Conservation (phyloP, 768 basidiomycete species). For the Lactarius sp. region DNA sequence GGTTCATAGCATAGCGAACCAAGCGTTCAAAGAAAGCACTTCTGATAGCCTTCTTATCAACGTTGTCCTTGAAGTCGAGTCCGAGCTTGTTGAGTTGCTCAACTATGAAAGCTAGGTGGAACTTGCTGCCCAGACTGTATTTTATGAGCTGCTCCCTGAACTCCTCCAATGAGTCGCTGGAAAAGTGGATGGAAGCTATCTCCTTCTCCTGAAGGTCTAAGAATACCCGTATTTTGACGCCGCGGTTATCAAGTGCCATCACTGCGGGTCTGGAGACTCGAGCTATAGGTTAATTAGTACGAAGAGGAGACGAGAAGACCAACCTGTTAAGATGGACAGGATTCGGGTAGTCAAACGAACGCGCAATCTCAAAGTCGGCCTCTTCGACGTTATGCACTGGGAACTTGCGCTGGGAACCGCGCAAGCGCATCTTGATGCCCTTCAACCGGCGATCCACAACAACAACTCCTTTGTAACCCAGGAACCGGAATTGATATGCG, state of each 20-base stretch:
- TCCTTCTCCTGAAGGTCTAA: conserved; percentile 39
- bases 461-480: conserved; percentile 80
- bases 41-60: conserved; percentile 38
- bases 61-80: conserved; percentile 41
- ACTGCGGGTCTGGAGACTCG: too few relatives aligned
- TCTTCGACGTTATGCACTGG: conserved; percentile 41
- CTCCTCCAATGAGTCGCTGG: too few relatives aligned
- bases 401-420: conserved; percentile 77
- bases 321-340: conserved; percentile 71
- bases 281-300: too few relatives aligned
- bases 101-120: conserved; percentile 35
- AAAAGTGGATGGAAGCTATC: conserved; percentile 33
- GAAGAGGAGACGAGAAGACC: not conserved
- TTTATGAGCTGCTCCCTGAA: conserved; percentile 40
- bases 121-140: conserved; percentile 45
- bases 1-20: conserved; percentile 55
- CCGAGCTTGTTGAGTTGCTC: too few relatives aligned
- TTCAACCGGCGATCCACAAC: conserved; percentile 54
- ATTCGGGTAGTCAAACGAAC: conserved; percentile 55
- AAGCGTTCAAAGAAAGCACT: conserved; percentile 53
- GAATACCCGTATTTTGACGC: too few relatives aligned
- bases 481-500: conserved; percentile 77
- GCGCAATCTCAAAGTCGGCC: conserved; percentile 68
- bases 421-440: conserved; percentile 63
- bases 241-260: too few relatives aligned